Evolutionary conservation across 2,329 filamentous ascomycete genomes (phyloP).

Genomic region (Scedosporium boydii): DNA sequence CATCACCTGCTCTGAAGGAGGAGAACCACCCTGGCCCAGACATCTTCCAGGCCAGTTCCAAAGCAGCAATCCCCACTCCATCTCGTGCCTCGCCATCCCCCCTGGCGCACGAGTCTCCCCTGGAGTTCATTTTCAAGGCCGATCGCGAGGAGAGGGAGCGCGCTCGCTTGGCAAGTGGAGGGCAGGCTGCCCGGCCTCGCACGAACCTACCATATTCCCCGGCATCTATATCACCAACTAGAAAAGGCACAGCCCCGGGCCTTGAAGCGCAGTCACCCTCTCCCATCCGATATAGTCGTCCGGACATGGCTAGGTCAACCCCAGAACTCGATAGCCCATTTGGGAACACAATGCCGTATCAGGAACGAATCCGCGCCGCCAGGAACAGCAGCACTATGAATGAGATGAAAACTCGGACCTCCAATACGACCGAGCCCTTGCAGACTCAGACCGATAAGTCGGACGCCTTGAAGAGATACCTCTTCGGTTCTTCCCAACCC

Average conservation of each 20-base stretch:
- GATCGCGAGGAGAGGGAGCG: slow-evolving; percentile 69
- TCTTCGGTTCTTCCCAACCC: slow-evolving; percentile 28
- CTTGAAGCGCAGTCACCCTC: slow-evolving; percentile 12
- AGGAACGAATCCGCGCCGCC: slow-evolving; percentile 50
- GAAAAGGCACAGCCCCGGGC: not conserved
- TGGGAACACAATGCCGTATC: slow-evolving; percentile 45
- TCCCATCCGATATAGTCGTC: slow-evolving; percentile 21
- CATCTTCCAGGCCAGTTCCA: not conserved
- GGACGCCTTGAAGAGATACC: slow-evolving; percentile 47
- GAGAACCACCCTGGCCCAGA: not conserved
- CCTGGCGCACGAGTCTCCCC: slow-evolving; percentile 55
- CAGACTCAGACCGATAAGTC: slow-evolving; percentile 21
- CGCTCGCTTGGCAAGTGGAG: slow-evolving; percentile 1
- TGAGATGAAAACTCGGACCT: not conserved
- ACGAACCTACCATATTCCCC: slow-evolving; percentile 1
- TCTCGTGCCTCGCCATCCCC: slow-evolving; percentile 24
- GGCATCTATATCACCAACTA: slow-evolving; percentile 2
- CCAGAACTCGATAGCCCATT: slow-evolving; percentile 58
- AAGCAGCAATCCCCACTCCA: slow-evolving; percentile 23
- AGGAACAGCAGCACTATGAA: slow-evolving; percentile 23
- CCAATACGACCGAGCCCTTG: slow-evolving; percentile 6
- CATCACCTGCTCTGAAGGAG: not conserved
- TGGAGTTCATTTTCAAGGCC: slow-evolving; percentile 85
- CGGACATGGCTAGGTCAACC: slow-evolving; percentile 32
- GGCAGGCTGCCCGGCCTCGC: not conserved